Conservation (phyloP, 805 yeast genomes). For the Nakazawaea populi region DNA sequence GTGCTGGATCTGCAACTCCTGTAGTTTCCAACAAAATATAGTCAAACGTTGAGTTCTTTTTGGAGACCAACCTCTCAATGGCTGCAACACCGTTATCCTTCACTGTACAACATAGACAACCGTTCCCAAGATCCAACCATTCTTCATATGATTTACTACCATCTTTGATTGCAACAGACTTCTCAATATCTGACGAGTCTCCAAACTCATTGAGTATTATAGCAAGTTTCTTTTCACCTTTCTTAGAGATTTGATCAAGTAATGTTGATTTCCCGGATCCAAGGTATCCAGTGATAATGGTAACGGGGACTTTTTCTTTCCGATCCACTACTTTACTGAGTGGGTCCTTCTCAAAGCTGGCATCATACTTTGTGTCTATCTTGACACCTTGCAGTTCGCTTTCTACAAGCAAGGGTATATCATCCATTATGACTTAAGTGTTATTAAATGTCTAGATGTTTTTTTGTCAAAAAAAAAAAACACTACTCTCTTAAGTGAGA, state of each 20-base stretch:
- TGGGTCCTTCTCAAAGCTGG: conserved; percentile 7
- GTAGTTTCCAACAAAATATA: conserved; percentile 92
- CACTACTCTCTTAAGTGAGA: neutral
- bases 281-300: conserved; percentile 89
- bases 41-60: conserved; percentile 70
- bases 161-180: conserved; percentile 64
- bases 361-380: neutral
- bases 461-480: neutral
- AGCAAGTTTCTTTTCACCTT: conserved; percentile 72
- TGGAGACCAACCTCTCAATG: conserved; percentile 76
- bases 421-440: conserved; percentile 2
- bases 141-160: conserved; percentile 63
- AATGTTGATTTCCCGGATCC: conserved; percentile 94
- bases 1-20: conserved; percentile 97
- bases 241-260: conserved; percentile 64
- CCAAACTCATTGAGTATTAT: conserved; percentile 92
- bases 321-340: conserved; percentile 3
- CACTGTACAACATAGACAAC: conserved; percentile 94
- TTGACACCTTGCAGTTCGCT: neutral
- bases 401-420: conserved; percentile 8
- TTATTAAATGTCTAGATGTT: too few relatives aligned
- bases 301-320: conserved; percentile 69
- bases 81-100: conserved; percentile 94
- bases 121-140: conserved; percentile 96
- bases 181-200: conserved; percentile 84